phyloP scores from a whole-genome alignment of 1,139 yeast genomes.

The Suhomyces bokatorum region DNA sequence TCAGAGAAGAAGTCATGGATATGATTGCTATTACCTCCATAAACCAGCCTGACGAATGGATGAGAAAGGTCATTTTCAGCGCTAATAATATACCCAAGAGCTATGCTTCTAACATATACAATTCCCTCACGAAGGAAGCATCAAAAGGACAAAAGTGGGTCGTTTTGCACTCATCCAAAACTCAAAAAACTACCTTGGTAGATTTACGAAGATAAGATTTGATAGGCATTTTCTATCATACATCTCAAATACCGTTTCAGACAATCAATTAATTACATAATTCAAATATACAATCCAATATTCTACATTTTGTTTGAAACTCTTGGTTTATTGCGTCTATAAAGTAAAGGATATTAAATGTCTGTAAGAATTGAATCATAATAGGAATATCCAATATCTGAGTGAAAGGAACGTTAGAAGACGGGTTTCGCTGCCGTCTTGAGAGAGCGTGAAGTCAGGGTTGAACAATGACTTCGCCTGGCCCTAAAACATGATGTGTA shows the following conservation, averaged over 20 bases:
- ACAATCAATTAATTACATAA: too few species aligned
- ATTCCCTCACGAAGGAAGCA: constrained; percentile 70
- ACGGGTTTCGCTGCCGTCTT: too few species aligned
- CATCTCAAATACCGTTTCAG: neutral
- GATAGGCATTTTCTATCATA: neutral
- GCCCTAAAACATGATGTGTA: too few species aligned
- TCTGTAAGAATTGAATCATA: constrained; percentile 10
- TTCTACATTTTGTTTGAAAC: neutral
- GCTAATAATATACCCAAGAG: constrained; percentile 65
- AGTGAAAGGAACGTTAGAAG: too few species aligned
- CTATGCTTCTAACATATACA: constrained; percentile 71
- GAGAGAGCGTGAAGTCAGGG: too few species aligned
- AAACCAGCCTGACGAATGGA: constrained; percentile 84
- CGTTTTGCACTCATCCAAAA: constrained; percentile 69
- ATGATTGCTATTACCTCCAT: constrained; percentile 78
- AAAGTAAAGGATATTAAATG: constrained; percentile 9
- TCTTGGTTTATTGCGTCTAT: constrained; percentile 4
- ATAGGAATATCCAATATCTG: neutral
- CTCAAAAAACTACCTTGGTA: constrained; percentile 64
- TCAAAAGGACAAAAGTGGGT: constrained; percentile 73
- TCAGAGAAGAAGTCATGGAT: constrained; percentile 78
- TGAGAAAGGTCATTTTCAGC: constrained; percentile 72
- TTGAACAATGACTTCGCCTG: too few species aligned
- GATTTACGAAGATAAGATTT: constrained; percentile 57
- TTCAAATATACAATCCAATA: too few species aligned